A percentile compares a stretch with the other conserved stretches of the same genome.
These are phyloP conservation scores for Tagetes patula DNA, from an alignment of 129 eudicot species.

Conservation along the genomic window DNA sequence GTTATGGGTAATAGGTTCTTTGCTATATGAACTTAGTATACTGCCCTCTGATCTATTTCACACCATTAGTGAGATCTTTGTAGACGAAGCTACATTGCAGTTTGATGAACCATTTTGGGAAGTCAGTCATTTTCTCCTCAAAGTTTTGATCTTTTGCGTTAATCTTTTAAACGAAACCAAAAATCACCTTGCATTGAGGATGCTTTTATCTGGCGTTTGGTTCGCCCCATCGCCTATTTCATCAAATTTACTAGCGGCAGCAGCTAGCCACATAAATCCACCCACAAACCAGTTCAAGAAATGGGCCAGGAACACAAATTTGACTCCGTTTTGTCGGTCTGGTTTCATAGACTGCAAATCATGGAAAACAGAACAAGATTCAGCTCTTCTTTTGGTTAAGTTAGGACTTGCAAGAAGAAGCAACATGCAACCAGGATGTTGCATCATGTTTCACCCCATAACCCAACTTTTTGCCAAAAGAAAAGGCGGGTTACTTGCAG, in stretches of 20 bases:
- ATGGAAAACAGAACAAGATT: constrained; percentile 70
- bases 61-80: constrained; percentile 48
- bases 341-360: constrained; percentile 52
- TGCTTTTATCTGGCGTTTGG: constrained; percentile 92
- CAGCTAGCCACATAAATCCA: constrained; percentile 55
- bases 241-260: constrained; percentile 58
- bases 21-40: constrained; percentile 66
- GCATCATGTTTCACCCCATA: constrained; percentile 75
- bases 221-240: constrained; percentile 75
- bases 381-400: constrained; percentile 62
- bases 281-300: constrained; percentile 42
- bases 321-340: constrained; percentile 44
- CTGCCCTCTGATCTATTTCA: constrained; percentile 68
- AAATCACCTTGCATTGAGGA: constrained; percentile 57
- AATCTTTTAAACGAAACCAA: constrained; percentile 52
- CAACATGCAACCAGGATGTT: constrained; percentile 46
- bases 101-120: constrained; percentile 60
- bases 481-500: constrained; percentile 53
- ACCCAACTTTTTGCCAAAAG: constrained; percentile 50
- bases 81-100: constrained; percentile 45
- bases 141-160: constrained; percentile 55
- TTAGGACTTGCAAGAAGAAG: constrained; percentile 68
- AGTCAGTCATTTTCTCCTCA: constrained; percentile 52
- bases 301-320: constrained; percentile 54
- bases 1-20: constrained; percentile 58